Evolutionary conservation across 2,329 filamentous ascomycete genomes (phyloP), one percentile per base, ranked within the genome.

Genomic region (Microdochium bolleyi): DNA sequence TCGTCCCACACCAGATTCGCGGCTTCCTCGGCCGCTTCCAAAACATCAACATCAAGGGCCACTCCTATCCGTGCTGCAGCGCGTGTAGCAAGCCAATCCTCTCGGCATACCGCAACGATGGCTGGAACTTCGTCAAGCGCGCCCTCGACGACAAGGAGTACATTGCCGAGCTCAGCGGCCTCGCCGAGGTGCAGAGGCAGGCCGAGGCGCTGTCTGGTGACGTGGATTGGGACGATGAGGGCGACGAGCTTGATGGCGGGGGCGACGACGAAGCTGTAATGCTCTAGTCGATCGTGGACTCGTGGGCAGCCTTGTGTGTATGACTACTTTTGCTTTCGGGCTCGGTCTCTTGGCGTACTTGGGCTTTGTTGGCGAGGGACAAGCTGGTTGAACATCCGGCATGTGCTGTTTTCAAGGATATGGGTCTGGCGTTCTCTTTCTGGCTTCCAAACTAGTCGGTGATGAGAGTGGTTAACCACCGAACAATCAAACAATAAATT

Each of bases 1-100:
- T 87, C 14, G 81, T 94, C 0, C 89, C 89, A 1, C 89, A 95
- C 66, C 87, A 89, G 57, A 84, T 94, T 51, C 84, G 89, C 30
- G 89, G 89, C 24, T 92, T 88, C 65, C 74, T 92, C 22, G 81
- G 83, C 32, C 86, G 77, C 3, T 94, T 89, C 67, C 81, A 84
- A 62, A 91, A 87, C 57, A 76, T 92, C 54, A 75, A 86, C 37
- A 84, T 94, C 58, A 82, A 79, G 51, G 88, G 88, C 9, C 78
- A 82, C 59, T 86, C 87, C 0, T 95, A 92, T 66, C 84, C 90
- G 53, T 85, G 84, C 67, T 95, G 89, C 68, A 90, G 87, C 49
- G 89, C 88, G 2, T 95, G 89, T 62, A 89, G 87, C 57, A 78
- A 80, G 32, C 82, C 78, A 46, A 83, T 95, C 25, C 67, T 92